Percentiles rank a stretch among this genome's conserved stretches.
Evolutionary conservation across 2,329 filamentous ascomycete species (phyloP).

Genomic region (Penicillium sclerotigenum): DNA sequence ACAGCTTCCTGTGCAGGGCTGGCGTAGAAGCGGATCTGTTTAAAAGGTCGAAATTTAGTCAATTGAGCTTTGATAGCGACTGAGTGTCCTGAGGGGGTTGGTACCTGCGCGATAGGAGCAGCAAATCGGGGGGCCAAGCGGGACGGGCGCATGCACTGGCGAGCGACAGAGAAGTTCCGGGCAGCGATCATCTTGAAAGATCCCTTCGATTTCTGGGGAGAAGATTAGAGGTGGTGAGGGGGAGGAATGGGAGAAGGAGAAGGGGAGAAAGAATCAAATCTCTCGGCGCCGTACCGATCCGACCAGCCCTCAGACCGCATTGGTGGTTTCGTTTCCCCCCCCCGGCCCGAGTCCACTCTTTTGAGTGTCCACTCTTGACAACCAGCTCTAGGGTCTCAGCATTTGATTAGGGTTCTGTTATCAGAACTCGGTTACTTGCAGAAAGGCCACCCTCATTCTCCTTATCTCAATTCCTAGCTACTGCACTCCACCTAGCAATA

Average conservation of each 20-base stretch:
- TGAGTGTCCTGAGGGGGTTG: conserved; percentile 16
- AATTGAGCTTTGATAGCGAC: conserved; percentile 15
- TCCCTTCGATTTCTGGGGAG: conserved; percentile 20
- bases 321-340: conserved; percentile 21
- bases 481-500: conserved; percentile 19
- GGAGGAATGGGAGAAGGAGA: conserved; percentile 15
- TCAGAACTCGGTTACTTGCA: conserved; percentile 7
- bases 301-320: conserved; percentile 23
- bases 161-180: conserved; percentile 70
- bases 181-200: conserved; percentile 72
- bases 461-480: conserved; percentile 11
- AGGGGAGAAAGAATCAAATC: conserved; percentile 24
- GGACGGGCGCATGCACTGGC: conserved; percentile 73
- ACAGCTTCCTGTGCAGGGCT: conserved; percentile 62
- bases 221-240: conserved; percentile 21
- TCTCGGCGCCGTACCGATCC: conserved; percentile 26
- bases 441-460: background rate
- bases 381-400: conserved; percentile 1
- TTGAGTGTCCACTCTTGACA: conserved; percentile 10
- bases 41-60: conserved; percentile 16
- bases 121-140: conserved; percentile 47
- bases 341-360: conserved; percentile 22
- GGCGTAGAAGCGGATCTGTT: conserved; percentile 60
- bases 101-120: conserved; percentile 57
- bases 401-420: conserved; percentile 1